Conservation (phyloP, 179 eudicot species). For the Beta macrorhiza region DNA sequence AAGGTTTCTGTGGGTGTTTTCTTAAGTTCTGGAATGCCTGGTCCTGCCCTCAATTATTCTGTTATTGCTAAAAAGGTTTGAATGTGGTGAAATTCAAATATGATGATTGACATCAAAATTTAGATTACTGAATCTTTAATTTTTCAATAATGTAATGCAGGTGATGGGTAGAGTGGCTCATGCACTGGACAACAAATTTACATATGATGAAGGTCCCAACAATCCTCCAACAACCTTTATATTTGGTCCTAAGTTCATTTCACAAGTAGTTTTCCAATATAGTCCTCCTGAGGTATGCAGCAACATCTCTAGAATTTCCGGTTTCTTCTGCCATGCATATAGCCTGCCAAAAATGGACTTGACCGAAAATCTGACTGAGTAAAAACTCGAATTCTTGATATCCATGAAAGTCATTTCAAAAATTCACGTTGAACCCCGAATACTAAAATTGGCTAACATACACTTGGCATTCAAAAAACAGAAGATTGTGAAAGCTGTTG, state of each 20-base stretch:
- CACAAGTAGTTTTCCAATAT: constrained; percentile 21
- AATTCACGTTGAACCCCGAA: no score
- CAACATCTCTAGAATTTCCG: background rate
- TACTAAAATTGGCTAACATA: no score
- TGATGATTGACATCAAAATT: background rate
- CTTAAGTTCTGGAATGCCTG: constrained; percentile 32
- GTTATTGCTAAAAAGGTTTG: constrained; percentile 9
- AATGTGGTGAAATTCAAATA: background rate
- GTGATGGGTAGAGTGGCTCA: background rate
- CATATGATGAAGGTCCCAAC: constrained; percentile 19
- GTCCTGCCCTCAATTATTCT: constrained; percentile 21
- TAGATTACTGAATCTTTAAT: background rate
- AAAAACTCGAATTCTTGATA: no score
- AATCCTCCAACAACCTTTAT: constrained; percentile 21
- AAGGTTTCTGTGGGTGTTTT: constrained; percentile 32
- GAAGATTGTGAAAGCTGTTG: no score
- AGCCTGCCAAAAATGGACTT: no score
- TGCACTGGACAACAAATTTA: constrained; percentile 12
- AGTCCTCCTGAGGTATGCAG: constrained; percentile 22
- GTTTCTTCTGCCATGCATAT: background rate
- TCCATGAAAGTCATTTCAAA: no score
- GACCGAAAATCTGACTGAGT: no score
- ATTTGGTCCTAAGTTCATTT: constrained; percentile 19
- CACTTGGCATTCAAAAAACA: no score
- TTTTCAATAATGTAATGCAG: background rate